phyloP scores from a whole-genome alignment of 371 early-diverging fungal genomes.

The Phascolomyces articulosus region DNA sequence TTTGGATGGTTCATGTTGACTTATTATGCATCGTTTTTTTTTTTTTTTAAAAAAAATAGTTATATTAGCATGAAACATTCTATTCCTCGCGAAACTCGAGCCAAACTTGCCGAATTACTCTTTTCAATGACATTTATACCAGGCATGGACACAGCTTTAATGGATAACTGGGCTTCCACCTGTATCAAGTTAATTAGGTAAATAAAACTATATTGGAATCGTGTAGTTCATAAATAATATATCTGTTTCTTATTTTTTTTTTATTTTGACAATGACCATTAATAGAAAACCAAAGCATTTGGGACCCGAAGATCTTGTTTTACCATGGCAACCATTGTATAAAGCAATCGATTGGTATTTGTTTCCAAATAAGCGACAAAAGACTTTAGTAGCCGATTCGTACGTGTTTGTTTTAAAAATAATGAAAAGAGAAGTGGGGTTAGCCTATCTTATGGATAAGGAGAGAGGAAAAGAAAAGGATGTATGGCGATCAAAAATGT shows the following conservation, averaged over 20 bases:
- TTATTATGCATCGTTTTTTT: neutral
- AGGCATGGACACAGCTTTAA: constrained; percentile 64
- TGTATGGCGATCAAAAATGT: too few relatives aligned
- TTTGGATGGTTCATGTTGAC: neutral
- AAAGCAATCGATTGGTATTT: constrained; percentile 54
- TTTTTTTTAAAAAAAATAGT: neutral
- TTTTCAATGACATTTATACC: constrained; percentile 60
- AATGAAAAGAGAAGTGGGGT: too few relatives aligned
- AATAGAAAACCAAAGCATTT: constrained; percentile 54
- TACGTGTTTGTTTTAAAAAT: constrained; percentile 12
- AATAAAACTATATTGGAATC: neutral
- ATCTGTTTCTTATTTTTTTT: neutral
- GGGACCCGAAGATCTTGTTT: constrained; percentile 56
- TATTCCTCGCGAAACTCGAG: constrained; percentile 62
- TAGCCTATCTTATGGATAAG: too few relatives aligned
- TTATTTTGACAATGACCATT: neutral
- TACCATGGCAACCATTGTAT: constrained; percentile 81
- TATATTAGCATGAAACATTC: constrained; percentile 52
- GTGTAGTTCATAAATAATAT: neutral
- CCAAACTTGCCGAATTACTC: constrained; percentile 57
- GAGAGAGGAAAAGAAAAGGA: neutral
- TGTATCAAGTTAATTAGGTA: constrained; percentile 68
- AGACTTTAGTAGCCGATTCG: constrained; percentile 60
- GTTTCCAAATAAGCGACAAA: constrained; percentile 69
- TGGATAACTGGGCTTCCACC: constrained; percentile 58